These are phyloP conservation scores for Lachnellula suecica DNA, from an alignment of 2,329 filamentous ascomycete genomes.

Conservation along the genomic window DNA sequence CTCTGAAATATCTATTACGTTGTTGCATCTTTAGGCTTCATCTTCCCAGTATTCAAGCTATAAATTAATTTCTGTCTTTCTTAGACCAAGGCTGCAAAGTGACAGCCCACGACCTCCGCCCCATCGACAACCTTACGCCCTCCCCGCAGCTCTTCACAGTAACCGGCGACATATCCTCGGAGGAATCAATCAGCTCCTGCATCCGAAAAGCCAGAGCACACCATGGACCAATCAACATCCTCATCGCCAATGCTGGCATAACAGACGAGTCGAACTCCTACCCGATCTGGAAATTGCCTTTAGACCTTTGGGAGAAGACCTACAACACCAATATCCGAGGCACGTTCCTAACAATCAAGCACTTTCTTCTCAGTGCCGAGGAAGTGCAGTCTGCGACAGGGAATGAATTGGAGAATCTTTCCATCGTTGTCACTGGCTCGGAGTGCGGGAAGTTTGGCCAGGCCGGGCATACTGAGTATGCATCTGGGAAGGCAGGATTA, in stretches of 20 bases:
- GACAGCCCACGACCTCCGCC: slow-evolving; percentile 48
- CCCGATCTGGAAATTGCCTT: slow-evolving; percentile 51
- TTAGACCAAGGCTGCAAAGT: slow-evolving; percentile 53
- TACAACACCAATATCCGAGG: slow-evolving; percentile 50
- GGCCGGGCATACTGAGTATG: slow-evolving; percentile 42
- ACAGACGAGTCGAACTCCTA: slow-evolving; percentile 47
- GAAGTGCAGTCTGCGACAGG: slow-evolving; percentile 35
- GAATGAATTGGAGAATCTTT: slow-evolving; percentile 46
- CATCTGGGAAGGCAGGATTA: slow-evolving; percentile 48
- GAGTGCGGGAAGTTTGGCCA: slow-evolving; percentile 41
- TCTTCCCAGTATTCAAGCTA: no score
- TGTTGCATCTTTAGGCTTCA: no score
- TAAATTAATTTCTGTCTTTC: not conserved
- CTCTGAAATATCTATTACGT: no score
- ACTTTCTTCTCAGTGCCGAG: slow-evolving; percentile 47
- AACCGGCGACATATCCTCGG: slow-evolving; percentile 47
- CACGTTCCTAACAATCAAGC: slow-evolving; percentile 55
- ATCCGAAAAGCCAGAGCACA: slow-evolving; percentile 40
- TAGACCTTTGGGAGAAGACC: slow-evolving; percentile 50
- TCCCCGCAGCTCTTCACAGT: slow-evolving; percentile 39
- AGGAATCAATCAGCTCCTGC: slow-evolving; percentile 42
- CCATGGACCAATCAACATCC: slow-evolving; percentile 51
- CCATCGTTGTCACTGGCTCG: slow-evolving; percentile 52
- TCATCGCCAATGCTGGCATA: slow-evolving; percentile 52
- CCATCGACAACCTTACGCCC: slow-evolving; percentile 33